Base-by-base conservation (phyloP, 2,329 filamentous ascomycete genomes). In the Sporothrix euskadiensis region DNA sequence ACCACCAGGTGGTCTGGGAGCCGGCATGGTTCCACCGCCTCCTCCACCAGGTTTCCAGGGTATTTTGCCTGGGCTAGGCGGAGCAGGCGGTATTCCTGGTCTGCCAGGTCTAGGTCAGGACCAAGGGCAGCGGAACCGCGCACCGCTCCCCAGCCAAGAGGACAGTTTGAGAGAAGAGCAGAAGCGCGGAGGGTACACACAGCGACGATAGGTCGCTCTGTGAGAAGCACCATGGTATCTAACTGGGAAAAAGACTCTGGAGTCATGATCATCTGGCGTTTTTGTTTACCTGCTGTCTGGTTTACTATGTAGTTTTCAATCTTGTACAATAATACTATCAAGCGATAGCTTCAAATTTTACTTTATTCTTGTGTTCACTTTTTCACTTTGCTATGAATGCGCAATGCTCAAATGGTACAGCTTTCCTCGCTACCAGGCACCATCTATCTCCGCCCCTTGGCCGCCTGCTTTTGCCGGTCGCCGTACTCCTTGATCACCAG, bases 141-240 rank as follows among this genome's bases (percentile, higher is more conserved):
- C 88, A 6, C 93, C 92, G 9, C 82, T 97, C 59, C 94, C 94
- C 0, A 94, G 92, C 79, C 94, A 97, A 82, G 89, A 92, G 79
- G 94, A 96, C 80, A 94, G 92, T 77, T 82, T 97, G 77, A 88
- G 90, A 77, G 89, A 91, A 81, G 92, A 95, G 81, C 93, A 95
- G 84, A 87, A 87, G 73, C 84, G 85, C 71, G 89, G 89, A 3
- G 85, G 90, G 75, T 91, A 89, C 78, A 90, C 88, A 19, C 81
- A 87, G 69, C 80, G 83, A 35, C 82, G 85, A 66, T 88, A 73
- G 71, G n/a, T 19, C 4, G 12, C 4, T 4, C 47, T 7, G 39
- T 6, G 4, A 39, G 32, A 35, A 39, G 63, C 41, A 3, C 3
- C 7, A 3, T 6, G 52, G 52, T 12, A 26, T 56, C 22, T n/a